phyloP scores from a whole-genome alignment of 768 basidiomycete genomes.

The Tulasnella sp. region DNA sequence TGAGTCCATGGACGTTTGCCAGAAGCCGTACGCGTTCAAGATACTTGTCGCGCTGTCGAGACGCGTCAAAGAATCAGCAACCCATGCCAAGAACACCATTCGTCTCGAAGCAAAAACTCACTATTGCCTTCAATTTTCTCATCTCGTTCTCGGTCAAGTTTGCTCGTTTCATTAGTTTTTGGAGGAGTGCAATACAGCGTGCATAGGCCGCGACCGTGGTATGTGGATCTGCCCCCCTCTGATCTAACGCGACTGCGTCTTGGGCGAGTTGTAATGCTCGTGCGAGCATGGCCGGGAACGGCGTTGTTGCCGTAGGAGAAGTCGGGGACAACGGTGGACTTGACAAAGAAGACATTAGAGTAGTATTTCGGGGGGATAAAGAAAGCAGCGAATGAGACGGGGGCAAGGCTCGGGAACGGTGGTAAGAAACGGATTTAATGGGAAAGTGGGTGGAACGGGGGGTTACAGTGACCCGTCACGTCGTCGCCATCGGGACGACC shows the following conservation, averaged over 20 bases:
- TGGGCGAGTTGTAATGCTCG: background rate
- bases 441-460: background rate
- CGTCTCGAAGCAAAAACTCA: background rate
- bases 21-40: no score
- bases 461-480: no score
- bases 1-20: no score
- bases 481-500: no score
- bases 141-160: background rate
- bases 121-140: background rate
- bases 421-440: background rate
- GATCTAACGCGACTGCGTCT: background rate
- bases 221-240: background rate
- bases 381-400: background rate
- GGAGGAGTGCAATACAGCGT: background rate
- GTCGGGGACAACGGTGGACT: background rate
- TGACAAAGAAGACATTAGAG: background rate
- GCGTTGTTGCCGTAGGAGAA: background rate
- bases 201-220: background rate
- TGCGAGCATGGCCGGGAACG: background rate
- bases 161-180: background rate
- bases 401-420: background rate
- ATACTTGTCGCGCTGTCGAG: no score
- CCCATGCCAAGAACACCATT: no score
- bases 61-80: no score
- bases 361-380: background rate